phyloP scores from a whole-genome alignment of 2,329 filamentous ascomycete genomes.

The Stachybotrys elegans region DNA sequence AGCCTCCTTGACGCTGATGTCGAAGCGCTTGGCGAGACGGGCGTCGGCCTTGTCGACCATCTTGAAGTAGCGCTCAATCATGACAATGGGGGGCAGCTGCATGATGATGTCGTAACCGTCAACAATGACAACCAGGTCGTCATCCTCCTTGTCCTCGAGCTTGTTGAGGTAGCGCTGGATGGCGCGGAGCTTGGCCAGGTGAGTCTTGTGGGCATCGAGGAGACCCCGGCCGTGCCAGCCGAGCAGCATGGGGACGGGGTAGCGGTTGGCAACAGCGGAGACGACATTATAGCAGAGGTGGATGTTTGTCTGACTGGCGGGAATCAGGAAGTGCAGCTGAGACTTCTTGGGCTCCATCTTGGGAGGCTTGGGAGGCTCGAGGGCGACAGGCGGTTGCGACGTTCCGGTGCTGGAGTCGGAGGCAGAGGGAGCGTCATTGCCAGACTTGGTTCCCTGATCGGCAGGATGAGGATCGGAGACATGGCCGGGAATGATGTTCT shows the following conservation, averaged over 20 bases:
- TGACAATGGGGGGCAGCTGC: constrained; percentile 58
- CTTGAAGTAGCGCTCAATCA: constrained; percentile 57
- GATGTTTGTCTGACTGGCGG: constrained; percentile 29
- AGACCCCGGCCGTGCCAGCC: constrained; percentile 31
- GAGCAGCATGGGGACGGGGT: constrained; percentile 30
- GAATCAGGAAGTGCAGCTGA: constrained; percentile 31
- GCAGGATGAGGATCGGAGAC: background rate
- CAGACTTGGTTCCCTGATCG: background rate
- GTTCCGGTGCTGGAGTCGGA: background rate
- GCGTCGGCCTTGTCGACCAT: constrained; percentile 48
- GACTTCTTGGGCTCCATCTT: constrained; percentile 20
- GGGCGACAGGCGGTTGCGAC: background rate
- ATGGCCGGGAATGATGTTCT: constrained; percentile 4
- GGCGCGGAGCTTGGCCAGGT: constrained; percentile 34
- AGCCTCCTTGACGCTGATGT: constrained; percentile 26
- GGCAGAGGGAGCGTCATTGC: background rate
- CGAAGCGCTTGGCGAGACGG: constrained; percentile 45
- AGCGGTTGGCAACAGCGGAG: constrained; percentile 31
- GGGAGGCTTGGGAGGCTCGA: background rate
- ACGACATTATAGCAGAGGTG: constrained; percentile 33
- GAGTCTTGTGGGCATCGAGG: constrained; percentile 27
- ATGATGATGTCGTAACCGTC: constrained; percentile 62
- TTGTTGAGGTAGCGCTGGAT: constrained; percentile 28
- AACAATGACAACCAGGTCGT: constrained; percentile 59
- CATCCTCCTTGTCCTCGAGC: constrained; percentile 17